These are phyloP conservation scores for Barbatosphaeria neglecta DNA, from an alignment of 495 filamentous ascomycete species.

Conservation along the genomic window DNA sequence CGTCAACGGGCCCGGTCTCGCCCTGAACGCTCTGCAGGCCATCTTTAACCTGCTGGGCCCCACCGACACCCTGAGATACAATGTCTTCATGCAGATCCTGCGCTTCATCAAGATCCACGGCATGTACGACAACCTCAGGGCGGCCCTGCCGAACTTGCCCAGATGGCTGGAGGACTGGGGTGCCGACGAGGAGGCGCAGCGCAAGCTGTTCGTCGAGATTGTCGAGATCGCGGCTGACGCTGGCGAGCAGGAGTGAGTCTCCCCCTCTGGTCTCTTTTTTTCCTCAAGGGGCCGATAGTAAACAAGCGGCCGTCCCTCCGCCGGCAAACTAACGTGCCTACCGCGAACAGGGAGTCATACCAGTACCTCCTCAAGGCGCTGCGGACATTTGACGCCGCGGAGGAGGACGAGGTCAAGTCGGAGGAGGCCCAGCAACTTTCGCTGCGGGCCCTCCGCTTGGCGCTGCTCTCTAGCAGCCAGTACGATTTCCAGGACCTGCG, in stretches of 20 bases:
- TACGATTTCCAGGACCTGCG: constrained; percentile 94
- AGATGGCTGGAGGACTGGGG: constrained; percentile 78
- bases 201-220: constrained; percentile 68
- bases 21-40: constrained; percentile 78
- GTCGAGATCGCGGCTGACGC: constrained; percentile 66
- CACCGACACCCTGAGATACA: constrained; percentile 67
- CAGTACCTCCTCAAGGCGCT: constrained; percentile 73
- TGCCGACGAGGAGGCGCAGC: constrained; percentile 63
- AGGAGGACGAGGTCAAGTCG: constrained; percentile 43
- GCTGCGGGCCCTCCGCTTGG: constrained; percentile 70
- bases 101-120: constrained; percentile 60
- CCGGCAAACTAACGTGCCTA: constrained; percentile 7
- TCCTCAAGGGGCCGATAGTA: too few species aligned
- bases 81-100: constrained; percentile 77
- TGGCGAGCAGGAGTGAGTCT: constrained; percentile 57
- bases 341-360: constrained; percentile 52
- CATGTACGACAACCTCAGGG: constrained; percentile 68
- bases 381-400: constrained; percentile 64
- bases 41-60: constrained; percentile 88
- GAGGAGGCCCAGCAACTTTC: constrained; percentile 70
- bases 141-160: constrained; percentile 67
- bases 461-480: constrained; percentile 62
- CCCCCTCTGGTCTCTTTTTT: too few species aligned
- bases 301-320: not conserved
- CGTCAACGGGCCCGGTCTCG: constrained; percentile 68